A percentile compares a stretch with the other conserved stretches of the same genome.
Conservation (phyloP, 192 early-diverging fungal species). For the Coemansia sp. region DNA sequence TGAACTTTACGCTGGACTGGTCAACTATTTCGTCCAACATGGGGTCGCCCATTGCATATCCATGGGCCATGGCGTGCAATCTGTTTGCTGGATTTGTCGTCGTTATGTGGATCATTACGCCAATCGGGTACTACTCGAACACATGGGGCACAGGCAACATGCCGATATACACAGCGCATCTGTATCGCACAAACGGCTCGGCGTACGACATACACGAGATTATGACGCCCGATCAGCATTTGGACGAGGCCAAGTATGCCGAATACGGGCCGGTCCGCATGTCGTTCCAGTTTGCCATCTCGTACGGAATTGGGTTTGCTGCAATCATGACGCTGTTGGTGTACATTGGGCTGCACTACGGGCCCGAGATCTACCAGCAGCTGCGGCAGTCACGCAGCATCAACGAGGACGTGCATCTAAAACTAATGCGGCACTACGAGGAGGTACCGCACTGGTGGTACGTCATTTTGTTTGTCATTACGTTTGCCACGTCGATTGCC, state of each 20-base stretch:
- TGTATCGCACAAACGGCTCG: constrained; percentile 59
- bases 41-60: constrained; percentile 69
- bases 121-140: constrained; percentile 70
- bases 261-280: constrained; percentile 68
- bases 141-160: constrained; percentile 59
- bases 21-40: constrained; percentile 58
- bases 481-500: constrained; percentile 37
- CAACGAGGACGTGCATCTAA: constrained; percentile 69
- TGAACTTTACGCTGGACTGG: constrained; percentile 77
- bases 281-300: constrained; percentile 69
- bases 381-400: constrained; percentile 61
- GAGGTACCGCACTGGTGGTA: constrained; percentile 85
- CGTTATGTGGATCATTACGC: constrained; percentile 73
- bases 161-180: constrained; percentile 55
- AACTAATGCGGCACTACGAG: constrained; percentile 70
- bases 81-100: constrained; percentile 70
- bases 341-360: constrained; percentile 68
- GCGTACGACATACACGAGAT: constrained; percentile 61
- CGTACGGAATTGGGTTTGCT: constrained; percentile 70
- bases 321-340: constrained; percentile 69
- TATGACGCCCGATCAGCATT: constrained; percentile 57
- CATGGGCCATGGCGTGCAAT: constrained; percentile 71
- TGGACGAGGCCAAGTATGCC: constrained; percentile 60
- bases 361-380: constrained; percentile 63
- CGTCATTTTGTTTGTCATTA: constrained; percentile 34